phyloP scores from a whole-genome alignment of 2,329 filamentous ascomycete genomes.

The Neobulgaria alba region DNA sequence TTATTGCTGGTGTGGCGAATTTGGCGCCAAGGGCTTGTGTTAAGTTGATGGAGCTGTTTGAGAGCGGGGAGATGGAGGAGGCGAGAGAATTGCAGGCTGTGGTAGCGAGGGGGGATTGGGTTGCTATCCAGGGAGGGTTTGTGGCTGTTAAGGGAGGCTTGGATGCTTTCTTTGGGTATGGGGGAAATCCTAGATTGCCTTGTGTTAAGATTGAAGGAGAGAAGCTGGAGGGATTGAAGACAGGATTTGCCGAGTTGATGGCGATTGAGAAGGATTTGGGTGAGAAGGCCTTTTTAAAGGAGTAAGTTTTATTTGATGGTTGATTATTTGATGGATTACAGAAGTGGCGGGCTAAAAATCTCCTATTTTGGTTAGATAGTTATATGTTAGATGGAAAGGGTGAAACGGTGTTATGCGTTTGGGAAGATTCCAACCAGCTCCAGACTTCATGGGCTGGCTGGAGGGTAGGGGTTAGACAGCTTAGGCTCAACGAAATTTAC shows the following conservation, averaged over 20 bases:
- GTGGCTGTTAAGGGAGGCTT: conserved; percentile 60
- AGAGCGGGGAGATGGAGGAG: conserved; percentile 46
- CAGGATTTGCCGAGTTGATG: conserved; percentile 45
- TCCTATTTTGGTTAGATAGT: no score
- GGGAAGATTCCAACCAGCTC: no score
- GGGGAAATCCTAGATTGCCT: conserved; percentile 41
- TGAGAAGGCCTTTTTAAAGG: not conserved
- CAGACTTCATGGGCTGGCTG: no score
- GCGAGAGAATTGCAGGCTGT: conserved; percentile 55
- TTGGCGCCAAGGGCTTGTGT: conserved; percentile 58
- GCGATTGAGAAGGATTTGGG: conserved; percentile 37
- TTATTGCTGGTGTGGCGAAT: conserved; percentile 66
- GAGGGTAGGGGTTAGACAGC: no score
- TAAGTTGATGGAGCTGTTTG: conserved; percentile 50
- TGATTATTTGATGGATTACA: no score
- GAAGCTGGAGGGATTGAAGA: conserved; percentile 44
- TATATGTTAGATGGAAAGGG: no score
- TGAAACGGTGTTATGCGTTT: no score
- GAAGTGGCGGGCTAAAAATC: no score
- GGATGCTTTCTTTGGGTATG: conserved; percentile 55
- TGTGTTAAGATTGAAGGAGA: conserved; percentile 42
- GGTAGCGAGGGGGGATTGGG: conserved; percentile 61
- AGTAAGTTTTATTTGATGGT: no score
- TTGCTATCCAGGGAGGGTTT: conserved; percentile 59
- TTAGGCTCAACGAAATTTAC: no score